Percentiles rank a stretch among this genome's conserved stretches.
phyloP scores from a whole-genome alignment of 768 basidiomycete species.

The Amanita pallidorosea region DNA sequence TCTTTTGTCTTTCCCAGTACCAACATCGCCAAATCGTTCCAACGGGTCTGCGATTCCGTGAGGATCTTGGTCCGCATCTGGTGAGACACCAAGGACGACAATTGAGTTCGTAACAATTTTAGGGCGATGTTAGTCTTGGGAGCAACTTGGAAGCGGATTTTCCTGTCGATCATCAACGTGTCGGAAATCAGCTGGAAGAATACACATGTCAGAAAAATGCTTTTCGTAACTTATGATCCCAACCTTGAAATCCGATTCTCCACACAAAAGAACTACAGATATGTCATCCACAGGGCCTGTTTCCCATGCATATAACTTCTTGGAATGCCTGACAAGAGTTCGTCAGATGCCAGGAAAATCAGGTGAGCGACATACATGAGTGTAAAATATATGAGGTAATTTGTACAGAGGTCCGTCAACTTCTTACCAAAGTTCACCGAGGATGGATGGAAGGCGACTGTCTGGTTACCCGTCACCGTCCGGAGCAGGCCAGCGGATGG shows the following conservation, averaged over 20 bases:
- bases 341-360: not conserved
- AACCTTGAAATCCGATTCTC: slow-evolving; percentile 83
- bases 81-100: slow-evolving; percentile 47
- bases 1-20: slow-evolving; percentile 46
- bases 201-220: not conserved
- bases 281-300: slow-evolving; percentile 82
- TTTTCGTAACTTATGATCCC: not conserved
- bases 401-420: slow-evolving; percentile 58
- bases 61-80: slow-evolving; percentile 58
- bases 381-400: slow-evolving; percentile 78
- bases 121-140: slow-evolving; percentile 73
- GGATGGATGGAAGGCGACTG: slow-evolving; percentile 76
- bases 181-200: slow-evolving; percentile 53
- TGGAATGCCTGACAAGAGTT: slow-evolving; percentile 65
- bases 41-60: slow-evolving; percentile 45
- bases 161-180: slow-evolving; percentile 73
- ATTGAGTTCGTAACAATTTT: slow-evolving; percentile 62
- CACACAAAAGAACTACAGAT: slow-evolving; percentile 74
- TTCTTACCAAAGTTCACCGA: slow-evolving; percentile 79
- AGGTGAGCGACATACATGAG: slow-evolving; percentile 47
- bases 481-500: slow-evolving; percentile 47
- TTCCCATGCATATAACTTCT: slow-evolving; percentile 90
- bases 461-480: slow-evolving; percentile 76
- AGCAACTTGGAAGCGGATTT: slow-evolving; percentile 59
- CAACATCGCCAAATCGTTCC: slow-evolving; percentile 64